Evolutionary conservation across 2,329 filamentous ascomycete species (phyloP).

Genomic region (Beauveria brongniartii): DNA sequence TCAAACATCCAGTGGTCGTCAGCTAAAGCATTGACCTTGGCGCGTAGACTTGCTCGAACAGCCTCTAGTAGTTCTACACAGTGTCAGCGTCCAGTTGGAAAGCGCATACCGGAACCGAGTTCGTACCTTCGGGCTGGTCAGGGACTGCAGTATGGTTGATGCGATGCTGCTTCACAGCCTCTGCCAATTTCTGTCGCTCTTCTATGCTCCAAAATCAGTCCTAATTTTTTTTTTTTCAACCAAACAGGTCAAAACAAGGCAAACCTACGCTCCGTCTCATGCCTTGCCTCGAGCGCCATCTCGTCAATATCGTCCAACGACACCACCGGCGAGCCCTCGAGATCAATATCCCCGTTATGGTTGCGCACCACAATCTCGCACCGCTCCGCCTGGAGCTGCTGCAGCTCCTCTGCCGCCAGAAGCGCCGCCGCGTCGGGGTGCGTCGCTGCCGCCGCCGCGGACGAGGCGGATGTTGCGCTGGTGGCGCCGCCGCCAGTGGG

Average conservation of each 20-base stretch:
- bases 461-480: conserved; percentile 29
- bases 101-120: neutral
- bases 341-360: conserved; percentile 53
- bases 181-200: conserved; percentile 51
- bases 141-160: conserved; percentile 45
- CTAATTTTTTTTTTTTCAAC: neutral
- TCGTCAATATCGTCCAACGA: conserved; percentile 47
- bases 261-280: conserved; percentile 46
- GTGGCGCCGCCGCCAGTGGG: conserved; percentile 32
- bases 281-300: conserved; percentile 47
- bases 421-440: conserved; percentile 40
- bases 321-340: conserved; percentile 48
- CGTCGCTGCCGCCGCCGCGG: conserved; percentile 27
- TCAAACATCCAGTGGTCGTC: conserved; percentile 94
- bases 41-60: conserved; percentile 60
- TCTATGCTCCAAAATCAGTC: conserved; percentile 27
- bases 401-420: conserved; percentile 33
- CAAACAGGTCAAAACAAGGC: neutral
- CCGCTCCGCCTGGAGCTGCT: conserved; percentile 28
- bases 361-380: conserved; percentile 55
- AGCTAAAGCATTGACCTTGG: conserved; percentile 64
- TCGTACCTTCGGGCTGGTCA: conserved; percentile 58
- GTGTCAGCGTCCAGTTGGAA: conserved; percentile 10
- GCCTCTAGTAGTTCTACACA: conserved; percentile 58
- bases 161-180: conserved; percentile 54